Conservation (phyloP, 495 filamentous ascomycete species). For the Penicillium angulare region DNA sequence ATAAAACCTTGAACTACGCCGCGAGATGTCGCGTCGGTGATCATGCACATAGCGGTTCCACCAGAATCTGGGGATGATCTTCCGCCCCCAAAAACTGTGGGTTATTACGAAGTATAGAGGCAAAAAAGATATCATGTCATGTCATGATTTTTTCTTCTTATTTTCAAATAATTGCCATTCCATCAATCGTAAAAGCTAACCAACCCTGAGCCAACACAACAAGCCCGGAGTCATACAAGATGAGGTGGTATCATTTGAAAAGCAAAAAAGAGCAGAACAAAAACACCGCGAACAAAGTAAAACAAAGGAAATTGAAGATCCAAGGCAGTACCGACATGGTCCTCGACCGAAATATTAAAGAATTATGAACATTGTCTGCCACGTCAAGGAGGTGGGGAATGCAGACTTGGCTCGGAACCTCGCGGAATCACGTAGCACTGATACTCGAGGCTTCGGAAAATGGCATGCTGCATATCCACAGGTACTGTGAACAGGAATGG, state of each 20-base stretch:
- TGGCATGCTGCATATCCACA: conserved; percentile 1
- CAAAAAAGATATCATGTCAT: no score
- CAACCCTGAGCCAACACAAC: conserved; percentile 22
- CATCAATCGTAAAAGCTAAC: conserved; percentile 37
- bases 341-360: conserved; percentile 16
- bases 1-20: neutral
- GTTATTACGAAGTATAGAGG: neutral
- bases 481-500: neutral
- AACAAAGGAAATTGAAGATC: conserved; percentile 8
- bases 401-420: conserved; percentile 31
- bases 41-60: neutral
- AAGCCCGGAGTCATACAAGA: conserved; percentile 33
- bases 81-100: neutral
- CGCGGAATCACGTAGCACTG: conserved; percentile 28
- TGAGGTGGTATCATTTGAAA: conserved; percentile 48
- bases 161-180: conserved; percentile 27
- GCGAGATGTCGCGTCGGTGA: neutral
- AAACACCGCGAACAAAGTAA: conserved; percentile 7
- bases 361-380: conserved; percentile 26
- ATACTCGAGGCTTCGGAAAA: conserved; percentile 12
- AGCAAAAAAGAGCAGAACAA: conserved; percentile 15
- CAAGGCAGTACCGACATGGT: conserved; percentile 12
- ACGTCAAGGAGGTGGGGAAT: conserved; percentile 27
- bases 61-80: neutral
- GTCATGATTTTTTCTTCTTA: no score